phyloP scores from a whole-genome alignment of 1,139 yeast species.

The Debaryomyces sp. region DNA sequence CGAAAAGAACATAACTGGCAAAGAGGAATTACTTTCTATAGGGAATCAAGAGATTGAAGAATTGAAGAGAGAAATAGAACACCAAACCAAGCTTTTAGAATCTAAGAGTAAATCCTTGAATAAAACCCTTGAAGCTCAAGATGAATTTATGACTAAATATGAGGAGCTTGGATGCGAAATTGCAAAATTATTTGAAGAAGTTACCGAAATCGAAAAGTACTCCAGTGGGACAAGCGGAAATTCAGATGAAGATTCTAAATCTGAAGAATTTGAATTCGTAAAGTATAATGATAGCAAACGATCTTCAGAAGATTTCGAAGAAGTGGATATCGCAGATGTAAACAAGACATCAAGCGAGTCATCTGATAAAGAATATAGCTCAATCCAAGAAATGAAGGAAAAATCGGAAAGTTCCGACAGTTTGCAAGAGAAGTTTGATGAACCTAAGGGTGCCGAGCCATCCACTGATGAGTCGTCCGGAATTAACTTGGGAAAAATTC shows the following conservation, averaged over 20 bases:
- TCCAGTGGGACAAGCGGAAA: background rate
- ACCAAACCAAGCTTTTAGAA: background rate
- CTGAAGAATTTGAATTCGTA: conserved; percentile 7
- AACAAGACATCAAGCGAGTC: background rate
- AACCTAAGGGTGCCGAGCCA: background rate
- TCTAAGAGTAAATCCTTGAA: background rate
- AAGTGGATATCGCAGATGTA: background rate
- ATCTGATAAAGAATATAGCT: background rate
- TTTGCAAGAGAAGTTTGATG: background rate
- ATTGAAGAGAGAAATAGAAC: background rate
- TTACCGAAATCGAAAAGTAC: background rate
- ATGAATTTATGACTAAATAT: background rate
- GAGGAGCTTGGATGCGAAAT: conserved; percentile 1
- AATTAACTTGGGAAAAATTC: background rate
- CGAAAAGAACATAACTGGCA: background rate
- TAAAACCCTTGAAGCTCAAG: background rate
- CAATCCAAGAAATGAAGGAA: background rate
- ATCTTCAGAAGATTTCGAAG: conserved; percentile 10
- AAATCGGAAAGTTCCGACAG: background rate
- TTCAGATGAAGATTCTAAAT: background rate
- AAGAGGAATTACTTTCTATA: background rate
- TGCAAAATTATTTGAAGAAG: background rate
- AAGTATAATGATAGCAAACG: conserved; percentile 5
- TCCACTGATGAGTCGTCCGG: background rate
- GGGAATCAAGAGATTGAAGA: background rate